Evolutionary conservation across 768 basidiomycete genomes (phyloP).

Genomic region (Chalciporus piperatus): DNA sequence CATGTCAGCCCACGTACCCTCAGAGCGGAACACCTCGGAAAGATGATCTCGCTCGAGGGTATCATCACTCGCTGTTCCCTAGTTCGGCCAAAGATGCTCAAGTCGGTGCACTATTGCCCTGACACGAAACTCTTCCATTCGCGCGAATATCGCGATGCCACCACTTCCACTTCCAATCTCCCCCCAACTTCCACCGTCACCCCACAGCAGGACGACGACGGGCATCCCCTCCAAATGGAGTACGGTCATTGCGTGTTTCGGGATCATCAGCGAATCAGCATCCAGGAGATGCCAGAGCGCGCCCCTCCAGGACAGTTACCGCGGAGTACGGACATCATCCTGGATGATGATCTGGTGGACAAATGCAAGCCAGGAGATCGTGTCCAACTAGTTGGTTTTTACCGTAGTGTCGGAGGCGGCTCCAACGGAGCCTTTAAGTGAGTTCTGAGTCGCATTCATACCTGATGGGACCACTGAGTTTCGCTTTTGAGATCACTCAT

Average conservation of each 20-base stretch:
- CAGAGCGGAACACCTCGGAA: constrained; percentile 82
- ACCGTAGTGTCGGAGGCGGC: constrained; percentile 91
- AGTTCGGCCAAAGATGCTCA: constrained; percentile 97
- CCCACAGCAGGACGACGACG: constrained; percentile 91
- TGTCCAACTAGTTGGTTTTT: constrained; percentile 93
- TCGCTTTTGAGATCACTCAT: constrained; percentile 70
- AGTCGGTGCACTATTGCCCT: constrained; percentile 95
- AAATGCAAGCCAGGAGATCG: constrained; percentile 97
- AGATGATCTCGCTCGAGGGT: constrained; percentile 96
- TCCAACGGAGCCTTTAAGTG: constrained; percentile 93
- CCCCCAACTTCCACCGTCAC: constrained; percentile 85
- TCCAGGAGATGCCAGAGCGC: constrained; percentile 99
- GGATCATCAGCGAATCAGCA: constrained; percentile 96
- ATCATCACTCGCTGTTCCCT: constrained; percentile 98
- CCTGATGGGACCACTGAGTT: constrained; percentile 11
- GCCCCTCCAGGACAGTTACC: constrained; percentile 97
- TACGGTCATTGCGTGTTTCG: constrained; percentile 89
- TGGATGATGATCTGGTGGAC: constrained; percentile 97
- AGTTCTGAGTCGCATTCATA: constrained; percentile 20
- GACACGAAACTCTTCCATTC: constrained; percentile 80
- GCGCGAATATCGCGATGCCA: constrained; percentile 91
- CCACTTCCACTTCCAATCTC: constrained; percentile 79
- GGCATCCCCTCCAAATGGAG: constrained; percentile 83
- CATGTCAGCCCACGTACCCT: constrained; percentile 95
- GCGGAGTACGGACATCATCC: constrained; percentile 90